A percentile compares a stretch with the other conserved stretches of the same genome.
Evolutionary conservation across 495 filamentous ascomycete species (phyloP).

Genomic region (Penicillium lagena): DNA sequence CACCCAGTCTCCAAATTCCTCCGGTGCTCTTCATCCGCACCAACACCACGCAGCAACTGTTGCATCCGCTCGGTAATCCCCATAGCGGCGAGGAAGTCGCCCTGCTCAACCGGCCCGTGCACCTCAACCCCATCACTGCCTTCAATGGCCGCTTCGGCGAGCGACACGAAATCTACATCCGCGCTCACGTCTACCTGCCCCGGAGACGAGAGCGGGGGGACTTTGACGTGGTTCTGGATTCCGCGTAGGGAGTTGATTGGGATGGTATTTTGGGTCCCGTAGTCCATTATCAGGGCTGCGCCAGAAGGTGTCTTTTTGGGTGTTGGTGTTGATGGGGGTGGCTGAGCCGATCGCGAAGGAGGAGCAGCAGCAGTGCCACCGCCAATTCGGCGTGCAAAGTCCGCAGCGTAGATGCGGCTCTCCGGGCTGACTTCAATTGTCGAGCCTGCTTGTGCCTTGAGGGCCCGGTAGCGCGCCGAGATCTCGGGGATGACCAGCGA

Average conservation of each 20-base stretch:
- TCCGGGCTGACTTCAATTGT: conserved; percentile 89
- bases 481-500: conserved; percentile 77
- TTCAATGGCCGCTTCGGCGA: conserved; percentile 73
- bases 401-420: conserved; percentile 65
- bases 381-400: conserved; percentile 79
- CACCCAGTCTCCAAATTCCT: conserved; percentile 66
- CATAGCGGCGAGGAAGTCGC: conserved; percentile 67
- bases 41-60: conserved; percentile 49
- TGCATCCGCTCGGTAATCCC: conserved; percentile 74
- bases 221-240: conserved; percentile 64
- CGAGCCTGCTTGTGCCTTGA: conserved; percentile 54
- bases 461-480: conserved; percentile 72
- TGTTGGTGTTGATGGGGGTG: conserved; percentile 6
- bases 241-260: conserved; percentile 84
- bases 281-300: conserved; percentile 88
- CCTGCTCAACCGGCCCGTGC: conserved; percentile 89
- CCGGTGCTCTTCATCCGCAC: conserved; percentile 40
- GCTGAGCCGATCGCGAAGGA: conserved; percentile 18
- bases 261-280: conserved; percentile 72
- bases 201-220: conserved; percentile 69
- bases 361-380: conserved; percentile 41
- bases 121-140: conserved; percentile 78
- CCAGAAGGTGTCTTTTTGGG: conserved; percentile 60
- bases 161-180: conserved; percentile 83
- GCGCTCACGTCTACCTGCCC: conserved; percentile 81